Base-by-base conservation (phyloP, 2,329 filamentous ascomycete species). In the Cladobotryum protrusum region DNA sequence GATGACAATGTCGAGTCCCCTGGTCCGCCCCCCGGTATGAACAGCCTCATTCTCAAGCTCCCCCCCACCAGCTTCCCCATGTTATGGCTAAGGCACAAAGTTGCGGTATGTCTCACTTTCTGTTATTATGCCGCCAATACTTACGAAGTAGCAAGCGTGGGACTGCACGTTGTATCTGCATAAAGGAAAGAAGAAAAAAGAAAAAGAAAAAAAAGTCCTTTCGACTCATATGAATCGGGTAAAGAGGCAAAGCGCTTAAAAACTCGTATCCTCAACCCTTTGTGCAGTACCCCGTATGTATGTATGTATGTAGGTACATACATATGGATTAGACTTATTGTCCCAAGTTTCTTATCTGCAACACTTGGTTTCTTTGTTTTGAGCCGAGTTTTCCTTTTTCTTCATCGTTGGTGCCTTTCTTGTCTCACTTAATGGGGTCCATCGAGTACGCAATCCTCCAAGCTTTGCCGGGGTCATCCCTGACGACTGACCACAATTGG, bases 341-440 rank as follows among this genome's bases (percentile, higher is more conserved):
- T 15, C 35, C 35, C 35, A 37, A n/a, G 35, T 37, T 37, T 37
- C 35, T 37, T 37, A 37, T n/a, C 35, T 20, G 40, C 40, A 20
- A 42, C 40, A 18, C 20, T 24, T 42, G n/a, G 51, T 52, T 54
- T 54, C 50, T 50, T 49, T 55, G 19, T 45, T 52, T 53, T 56
- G 54, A 17, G 14, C 17, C 14, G 12, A 3, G 14, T 37, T 37
- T 37, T 37, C 49, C 43, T 48, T 49, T 47, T 52, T 52, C 50
- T 47, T 54, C 18, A 18, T 59, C 39, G 50, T 52, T 51, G 51
- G 43, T 35, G 43, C 46, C 47, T 52, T 50, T 42, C n/a, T 42
- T 24, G 40, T 42, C 40, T 42, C 40, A 42, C 15, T 17, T 9
- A 7, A 14, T 42, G 15, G 12, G 36, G 11, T 39, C n/a, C 36